phyloP scores from a whole-genome alignment of 2,329 filamentous ascomycete species.

The Zymoseptoria ardabiliae region DNA sequence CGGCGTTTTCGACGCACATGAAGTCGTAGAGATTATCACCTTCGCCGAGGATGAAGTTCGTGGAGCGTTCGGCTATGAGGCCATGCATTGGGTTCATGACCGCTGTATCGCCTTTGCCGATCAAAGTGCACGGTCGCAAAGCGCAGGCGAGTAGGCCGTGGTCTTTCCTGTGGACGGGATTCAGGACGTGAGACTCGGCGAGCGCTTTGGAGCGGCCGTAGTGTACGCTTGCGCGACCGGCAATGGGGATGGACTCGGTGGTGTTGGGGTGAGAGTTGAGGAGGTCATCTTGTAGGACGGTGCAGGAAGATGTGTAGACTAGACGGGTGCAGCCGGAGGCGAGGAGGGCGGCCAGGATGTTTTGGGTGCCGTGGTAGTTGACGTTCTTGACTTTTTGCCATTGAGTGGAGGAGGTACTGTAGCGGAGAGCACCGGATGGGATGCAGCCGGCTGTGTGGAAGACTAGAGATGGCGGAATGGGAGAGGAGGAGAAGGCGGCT shows the following conservation, averaged over 20 bases:
- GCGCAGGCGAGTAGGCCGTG: slow-evolving; percentile 43
- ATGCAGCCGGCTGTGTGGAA: slow-evolving; percentile 71
- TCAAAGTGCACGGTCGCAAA: slow-evolving; percentile 80
- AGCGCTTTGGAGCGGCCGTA: slow-evolving; percentile 88
- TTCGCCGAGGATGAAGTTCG: slow-evolving; percentile 73
- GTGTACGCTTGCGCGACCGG: slow-evolving; percentile 63
- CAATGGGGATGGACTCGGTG: slow-evolving; percentile 67
- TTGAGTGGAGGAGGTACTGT: slow-evolving; percentile 33
- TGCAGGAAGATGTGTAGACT: slow-evolving; percentile 86
- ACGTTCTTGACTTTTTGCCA: slow-evolving; percentile 64
- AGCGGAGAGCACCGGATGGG: slow-evolving; percentile 33
- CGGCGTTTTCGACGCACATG: slow-evolving; percentile 62
- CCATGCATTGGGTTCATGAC: slow-evolving; percentile 66
- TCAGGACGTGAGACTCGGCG: slow-evolving; percentile 73
- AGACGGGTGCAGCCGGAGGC: slow-evolving; percentile 66
- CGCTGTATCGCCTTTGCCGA: slow-evolving; percentile 81
- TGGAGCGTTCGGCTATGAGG: slow-evolving; percentile 60
- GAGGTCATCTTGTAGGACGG: slow-evolving; percentile 73
- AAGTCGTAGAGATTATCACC: slow-evolving; percentile 64
- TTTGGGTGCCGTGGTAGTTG: slow-evolving; percentile 79
- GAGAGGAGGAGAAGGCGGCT: slow-evolving; percentile 45
- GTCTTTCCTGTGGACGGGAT: slow-evolving; percentile 49
- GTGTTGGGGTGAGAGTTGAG: slow-evolving; percentile 71
- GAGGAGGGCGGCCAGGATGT: slow-evolving; percentile 67
- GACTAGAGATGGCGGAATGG: slow-evolving; percentile 67